Base-by-base conservation (phyloP, 2,329 filamentous ascomycete genomes). In the Fusarium secorum region DNA sequence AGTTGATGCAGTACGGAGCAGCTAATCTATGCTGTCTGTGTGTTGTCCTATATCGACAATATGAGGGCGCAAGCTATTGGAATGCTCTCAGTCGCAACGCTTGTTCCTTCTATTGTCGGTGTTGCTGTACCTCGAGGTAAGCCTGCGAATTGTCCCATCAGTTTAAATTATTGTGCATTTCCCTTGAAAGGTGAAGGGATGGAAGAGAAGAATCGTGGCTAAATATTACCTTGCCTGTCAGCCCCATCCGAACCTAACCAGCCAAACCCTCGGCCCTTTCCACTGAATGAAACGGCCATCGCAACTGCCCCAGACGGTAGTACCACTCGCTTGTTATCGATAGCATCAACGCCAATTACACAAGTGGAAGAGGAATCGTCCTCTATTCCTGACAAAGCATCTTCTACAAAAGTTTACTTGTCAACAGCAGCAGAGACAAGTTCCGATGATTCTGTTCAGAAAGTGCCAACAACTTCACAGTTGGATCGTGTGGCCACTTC, bases 61-160 rank as follows among this genome's bases (percentile, higher is more conserved):
- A 76, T 76, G 73, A 65, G 51, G 58, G 45, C 48, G 61, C 74
- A 70, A 55, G 44, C 35, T 24, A 56, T 63, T 51, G 70, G 53
- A 56, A 66, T 75, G 49, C 59, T 76, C 60, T 60, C 59, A 26
- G 32, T 58, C 55, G 64, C 70, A 60, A 66, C 70, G n/a, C 62
- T 71, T 33, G 60, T 60, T 44, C 64, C 57, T 18, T 66, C 70
- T 17, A 59, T 51, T 45, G 60, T 52, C 28, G 67, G 67, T 36
- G 67, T 65, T 64, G 66, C 53, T 63, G 60, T 61, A 46, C 69
- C 64, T 63, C 57, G 67, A 64, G 62, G 71, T 74, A 42, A 72
- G 71, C 64, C 32, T 58, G 45, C 48, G 30, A 18, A 18, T 22
- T 41, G n/a, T 22, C 9, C n/a, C 44, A 20, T 49, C 30, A 26